phyloP scores from a whole-genome alignment of 75 land plant species.

The Selaginella moellendorffii region DNA sequence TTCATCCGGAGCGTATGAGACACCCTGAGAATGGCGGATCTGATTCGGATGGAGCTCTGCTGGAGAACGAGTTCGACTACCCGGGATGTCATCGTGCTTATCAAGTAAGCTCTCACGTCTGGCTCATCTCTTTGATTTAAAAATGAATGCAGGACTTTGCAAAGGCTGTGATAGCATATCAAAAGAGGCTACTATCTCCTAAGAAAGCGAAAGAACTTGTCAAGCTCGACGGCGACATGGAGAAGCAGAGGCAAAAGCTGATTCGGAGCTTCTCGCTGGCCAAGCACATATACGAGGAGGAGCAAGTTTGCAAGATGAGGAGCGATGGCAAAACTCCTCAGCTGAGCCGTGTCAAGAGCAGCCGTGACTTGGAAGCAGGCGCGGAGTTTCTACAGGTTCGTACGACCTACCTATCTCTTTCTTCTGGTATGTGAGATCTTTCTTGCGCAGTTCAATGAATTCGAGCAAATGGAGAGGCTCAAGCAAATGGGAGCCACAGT shows the following conservation, averaged over 20 bases:
- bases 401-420: background rate
- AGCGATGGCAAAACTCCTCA: conserved; percentile 5
- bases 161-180: conserved; percentile 76
- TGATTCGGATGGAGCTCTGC: background rate
- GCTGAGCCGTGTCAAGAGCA: conserved; percentile 1
- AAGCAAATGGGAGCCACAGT: conserved; percentile 89
- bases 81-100: conserved; percentile 85
- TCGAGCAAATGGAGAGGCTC: conserved; percentile 61
- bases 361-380: conserved; percentile 48
- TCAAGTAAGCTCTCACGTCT: conserved; percentile 27
- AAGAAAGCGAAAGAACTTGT: conserved; percentile 11
- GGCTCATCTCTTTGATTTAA: background rate
- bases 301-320: conserved; percentile 20
- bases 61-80: conserved; percentile 45
- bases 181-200: conserved; percentile 45
- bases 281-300: conserved; percentile 39
- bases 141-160: conserved; percentile 58
- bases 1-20: conserved; percentile 93
- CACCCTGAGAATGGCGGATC: conserved; percentile 21
- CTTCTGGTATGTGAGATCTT: background rate
- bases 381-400: conserved; percentile 65
- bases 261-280: conserved; percentile 67
- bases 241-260: conserved; percentile 57
- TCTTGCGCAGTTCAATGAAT: conserved; percentile 36
- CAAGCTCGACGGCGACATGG: conserved; percentile 50